Conservation (phyloP, 495 filamentous ascomycete genomes). For the Apiosordaria backusii region DNA sequence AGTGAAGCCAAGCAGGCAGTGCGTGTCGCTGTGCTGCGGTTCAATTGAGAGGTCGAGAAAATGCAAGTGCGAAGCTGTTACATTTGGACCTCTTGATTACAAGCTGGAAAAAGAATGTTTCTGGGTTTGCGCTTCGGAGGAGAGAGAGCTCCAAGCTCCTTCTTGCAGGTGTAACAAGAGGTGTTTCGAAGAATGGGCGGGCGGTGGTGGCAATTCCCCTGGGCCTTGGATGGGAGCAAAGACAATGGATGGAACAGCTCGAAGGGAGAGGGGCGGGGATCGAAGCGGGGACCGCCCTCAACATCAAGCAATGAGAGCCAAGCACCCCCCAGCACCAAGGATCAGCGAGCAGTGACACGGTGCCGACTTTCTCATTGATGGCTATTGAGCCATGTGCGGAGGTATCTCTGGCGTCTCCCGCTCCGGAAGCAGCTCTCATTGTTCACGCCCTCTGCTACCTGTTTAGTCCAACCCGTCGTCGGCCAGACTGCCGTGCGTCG, state of each 20-base stretch:
- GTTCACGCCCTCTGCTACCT: conserved; percentile 5
- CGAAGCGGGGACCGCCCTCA: conserved; percentile 22
- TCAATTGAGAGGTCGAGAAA: conserved; percentile 37
- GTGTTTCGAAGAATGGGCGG: conserved; percentile 43
- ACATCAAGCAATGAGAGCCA: neutral
- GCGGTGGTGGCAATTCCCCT: conserved; percentile 22
- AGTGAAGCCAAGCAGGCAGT: neutral
- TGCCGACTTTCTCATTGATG: conserved; percentile 5
- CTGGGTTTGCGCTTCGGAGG: conserved; percentile 21
- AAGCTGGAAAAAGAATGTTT: conserved; percentile 20
- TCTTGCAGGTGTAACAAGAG: conserved; percentile 44
- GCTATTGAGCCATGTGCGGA: neutral
- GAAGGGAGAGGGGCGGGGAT: conserved; percentile 35
- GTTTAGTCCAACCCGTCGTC: conserved; percentile 1
- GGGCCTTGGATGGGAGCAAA: conserved; percentile 3
- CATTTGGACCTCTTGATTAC: conserved; percentile 18
- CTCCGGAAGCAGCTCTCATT: conserved; percentile 6
- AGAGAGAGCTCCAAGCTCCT: conserved; percentile 33
- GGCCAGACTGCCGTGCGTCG: neutral
- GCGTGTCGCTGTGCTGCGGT: conserved; percentile 1
- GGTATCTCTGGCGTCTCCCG: conserved; percentile 6
- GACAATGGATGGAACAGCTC: conserved; percentile 30
- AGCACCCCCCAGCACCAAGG: neutral
- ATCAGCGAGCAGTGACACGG: conserved; percentile 9
- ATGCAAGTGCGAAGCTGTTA: conserved; percentile 26